Conservation (phyloP, 352 stramenopile species). For the Globisporangium radiosum region DNA sequence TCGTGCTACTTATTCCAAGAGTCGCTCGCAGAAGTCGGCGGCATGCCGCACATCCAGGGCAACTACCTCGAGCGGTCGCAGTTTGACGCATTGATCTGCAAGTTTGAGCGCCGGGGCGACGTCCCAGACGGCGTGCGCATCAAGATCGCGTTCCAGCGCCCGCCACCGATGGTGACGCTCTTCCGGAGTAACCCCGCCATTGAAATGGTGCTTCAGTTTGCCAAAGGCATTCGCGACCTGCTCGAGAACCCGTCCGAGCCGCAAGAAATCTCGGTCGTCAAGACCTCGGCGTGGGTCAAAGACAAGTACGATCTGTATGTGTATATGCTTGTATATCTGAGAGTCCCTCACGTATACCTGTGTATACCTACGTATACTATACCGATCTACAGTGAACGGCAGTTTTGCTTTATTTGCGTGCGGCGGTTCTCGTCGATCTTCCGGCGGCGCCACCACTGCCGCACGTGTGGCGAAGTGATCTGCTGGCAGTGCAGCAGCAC, state of each 20-base stretch:
- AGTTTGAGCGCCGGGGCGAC: constrained; percentile 74
- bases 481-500: constrained; percentile 85
- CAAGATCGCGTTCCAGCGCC: constrained; percentile 81
- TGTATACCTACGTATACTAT: background rate
- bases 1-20: constrained; percentile 85
- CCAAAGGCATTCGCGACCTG: constrained; percentile 66
- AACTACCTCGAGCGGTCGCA: constrained; percentile 78
- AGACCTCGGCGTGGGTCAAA: constrained; percentile 79
- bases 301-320: constrained; percentile 48
- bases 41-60: constrained; percentile 75
- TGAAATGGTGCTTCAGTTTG: constrained; percentile 81
- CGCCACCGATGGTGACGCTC: constrained; percentile 69
- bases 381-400: constrained; percentile 37
- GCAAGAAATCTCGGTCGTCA: constrained; percentile 76
- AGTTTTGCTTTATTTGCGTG: constrained; percentile 78
- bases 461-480: constrained; percentile 83
- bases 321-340: background rate
- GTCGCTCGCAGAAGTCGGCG: constrained; percentile 71
- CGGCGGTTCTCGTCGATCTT: constrained; percentile 81
- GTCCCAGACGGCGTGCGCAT: constrained; percentile 75
- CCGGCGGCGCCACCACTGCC: constrained; percentile 81
- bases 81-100: constrained; percentile 81
- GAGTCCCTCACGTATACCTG: background rate
- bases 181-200: constrained; percentile 79
- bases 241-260: constrained; percentile 73